phyloP scores from a whole-genome alignment of 805 yeast genomes.

The Candida awuae region DNA sequence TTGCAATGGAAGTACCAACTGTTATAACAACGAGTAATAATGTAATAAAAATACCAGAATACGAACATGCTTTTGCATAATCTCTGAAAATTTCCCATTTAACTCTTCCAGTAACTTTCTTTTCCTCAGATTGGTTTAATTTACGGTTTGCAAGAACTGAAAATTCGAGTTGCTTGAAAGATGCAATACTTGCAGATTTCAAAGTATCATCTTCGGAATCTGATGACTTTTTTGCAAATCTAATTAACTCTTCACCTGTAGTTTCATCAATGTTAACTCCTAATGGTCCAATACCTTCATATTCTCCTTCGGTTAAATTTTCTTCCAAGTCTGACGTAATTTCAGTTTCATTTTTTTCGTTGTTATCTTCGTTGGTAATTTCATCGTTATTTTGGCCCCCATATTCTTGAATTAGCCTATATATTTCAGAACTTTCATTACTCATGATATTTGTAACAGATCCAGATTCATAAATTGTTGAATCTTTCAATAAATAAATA shows the following conservation, averaged over 20 bases:
- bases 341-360: slow-evolving; percentile 1
- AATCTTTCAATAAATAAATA: slow-evolving; percentile 49
- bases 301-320: slow-evolving; percentile 11
- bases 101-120: slow-evolving; percentile 55
- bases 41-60: slow-evolving; percentile 38
- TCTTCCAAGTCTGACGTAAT: too few species aligned
- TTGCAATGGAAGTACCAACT: slow-evolving; percentile 29
- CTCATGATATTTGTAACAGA: slow-evolving; percentile 35
- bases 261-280: slow-evolving; percentile 13
- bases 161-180: slow-evolving; percentile 39
- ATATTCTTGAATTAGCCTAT: slow-evolving; percentile 32
- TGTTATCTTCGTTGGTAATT: not conserved
- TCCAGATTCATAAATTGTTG: slow-evolving; percentile 49
- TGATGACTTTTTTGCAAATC: too few species aligned
- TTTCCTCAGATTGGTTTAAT: slow-evolving; percentile 43
- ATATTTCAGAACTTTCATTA: slow-evolving; percentile 21
- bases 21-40: slow-evolving; percentile 26
- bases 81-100: slow-evolving; percentile 42
- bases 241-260: slow-evolving; percentile 15
- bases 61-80: slow-evolving; percentile 55
- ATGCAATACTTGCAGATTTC: slow-evolving; percentile 58
- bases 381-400: slow-evolving; percentile 19
- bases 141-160: slow-evolving; percentile 21
- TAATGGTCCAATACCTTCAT: slow-evolving; percentile 10
- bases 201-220: slow-evolving; percentile 28